Base-by-base conservation (phyloP, 768 basidiomycete genomes). In the Suillus placidus region DNA sequence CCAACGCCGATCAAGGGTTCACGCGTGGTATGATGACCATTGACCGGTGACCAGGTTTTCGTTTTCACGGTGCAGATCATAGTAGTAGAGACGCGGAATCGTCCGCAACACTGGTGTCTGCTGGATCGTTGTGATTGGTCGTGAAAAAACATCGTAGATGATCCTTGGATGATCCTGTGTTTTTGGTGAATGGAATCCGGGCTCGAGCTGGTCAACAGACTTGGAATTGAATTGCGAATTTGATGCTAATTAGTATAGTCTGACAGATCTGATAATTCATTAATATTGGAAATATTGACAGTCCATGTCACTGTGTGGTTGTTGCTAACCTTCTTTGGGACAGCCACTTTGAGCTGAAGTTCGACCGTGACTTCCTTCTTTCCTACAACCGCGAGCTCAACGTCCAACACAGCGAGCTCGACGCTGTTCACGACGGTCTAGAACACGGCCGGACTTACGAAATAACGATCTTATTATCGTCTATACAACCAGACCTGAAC, bases 41-140 rank as follows among this genome's bases (percentile, higher is more conserved):
- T 26, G 49, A 51, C 30, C 4, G 10, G 7, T 30, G 16, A 62
- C 65, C 38, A 66, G 18, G 45, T 62, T 58, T 23, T 65, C 23
- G 45, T 62, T 58, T 23, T 65, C 23, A 47, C 37, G 37, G 38
- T 35, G 43, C 16, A 65, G 32, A 26, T 65, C 49, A 60, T 58
- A 61, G 3, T 38, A 37, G 37, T 38, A 13, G 13, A 61, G 20
- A 35, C 64, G 20, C 12, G 49, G 5, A 51, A 51, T 51, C 26
- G 49, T 49, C 47, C 6, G 16, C 14, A 43, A 20, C 43, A 45
- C 32, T 10, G 54, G 20, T 55, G 32, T 34, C 32, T 55, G 32
- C 32, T 55, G 23, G 45, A 42, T 64, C 61, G 73, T 2, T 66
- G 5, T 18, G 18, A 54, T 54, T 54, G 18, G 32, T 34, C 20